phyloP scores from a whole-genome alignment of 2,329 filamentous ascomycete genomes.

The Tolypocladium album region DNA sequence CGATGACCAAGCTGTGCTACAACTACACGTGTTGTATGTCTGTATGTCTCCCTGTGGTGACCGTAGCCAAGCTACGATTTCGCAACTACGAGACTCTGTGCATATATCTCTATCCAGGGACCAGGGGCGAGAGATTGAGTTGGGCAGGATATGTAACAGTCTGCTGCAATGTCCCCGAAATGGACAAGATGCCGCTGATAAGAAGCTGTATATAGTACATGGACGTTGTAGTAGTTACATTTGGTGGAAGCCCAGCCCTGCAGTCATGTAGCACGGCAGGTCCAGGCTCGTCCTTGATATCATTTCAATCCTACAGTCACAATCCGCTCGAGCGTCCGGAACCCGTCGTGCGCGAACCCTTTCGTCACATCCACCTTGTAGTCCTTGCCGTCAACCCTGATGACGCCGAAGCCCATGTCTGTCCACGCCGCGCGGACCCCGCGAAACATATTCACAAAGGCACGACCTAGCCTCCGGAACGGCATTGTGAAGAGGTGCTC shows the following conservation, averaged over 20 bases:
- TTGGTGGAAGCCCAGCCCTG: neutral
- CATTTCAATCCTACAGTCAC: constrained; percentile 20
- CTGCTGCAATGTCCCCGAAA: neutral
- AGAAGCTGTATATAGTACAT: neutral
- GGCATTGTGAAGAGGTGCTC: constrained; percentile 46
- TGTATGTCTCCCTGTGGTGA: neutral
- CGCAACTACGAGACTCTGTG: neutral
- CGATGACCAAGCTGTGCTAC: neutral
- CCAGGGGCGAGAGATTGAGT: neutral
- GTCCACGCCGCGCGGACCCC: constrained; percentile 41
- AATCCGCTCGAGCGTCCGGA: constrained; percentile 46
- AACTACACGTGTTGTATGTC: too few species aligned
- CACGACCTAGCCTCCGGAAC: constrained; percentile 38
- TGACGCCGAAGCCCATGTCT: constrained; percentile 43
- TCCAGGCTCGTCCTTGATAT: constrained; percentile 4
- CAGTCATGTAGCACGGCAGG: neutral
- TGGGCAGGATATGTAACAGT: neutral
- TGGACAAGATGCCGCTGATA: too few species aligned
- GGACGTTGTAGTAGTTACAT: neutral
- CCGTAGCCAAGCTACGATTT: neutral
- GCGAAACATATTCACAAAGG: constrained; percentile 27
- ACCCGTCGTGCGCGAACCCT: constrained; percentile 49
- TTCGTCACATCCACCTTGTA: constrained; percentile 49
- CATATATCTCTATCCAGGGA: neutral
- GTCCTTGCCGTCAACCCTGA: constrained; percentile 33